Evolutionary conservation across 164 flowering plant genomes (phyloP).

Genomic region (Buxus sempervirens): DNA sequence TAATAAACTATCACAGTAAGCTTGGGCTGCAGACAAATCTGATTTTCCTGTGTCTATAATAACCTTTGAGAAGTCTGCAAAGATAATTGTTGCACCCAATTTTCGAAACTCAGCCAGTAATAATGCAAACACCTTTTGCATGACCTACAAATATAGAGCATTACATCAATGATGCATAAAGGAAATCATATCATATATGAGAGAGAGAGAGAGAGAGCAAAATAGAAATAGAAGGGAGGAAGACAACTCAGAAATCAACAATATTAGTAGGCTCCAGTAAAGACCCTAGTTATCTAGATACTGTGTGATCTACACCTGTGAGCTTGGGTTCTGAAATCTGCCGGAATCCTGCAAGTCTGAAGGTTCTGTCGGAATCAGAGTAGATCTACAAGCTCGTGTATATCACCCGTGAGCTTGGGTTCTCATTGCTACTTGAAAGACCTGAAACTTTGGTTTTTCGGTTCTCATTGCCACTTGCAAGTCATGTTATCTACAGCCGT

Average conservation of each 20-base stretch:
- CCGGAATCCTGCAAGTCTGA: too few species aligned
- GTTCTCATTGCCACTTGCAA: too few species aligned
- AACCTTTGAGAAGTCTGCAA: conserved; percentile 86
- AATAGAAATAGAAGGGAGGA: too few species aligned
- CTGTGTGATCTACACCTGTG: too few species aligned
- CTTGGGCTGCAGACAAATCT: conserved; percentile 72
- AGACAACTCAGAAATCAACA: neutral
- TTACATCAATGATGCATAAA: conserved; percentile 1
- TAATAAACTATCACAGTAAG: conserved; percentile 87
- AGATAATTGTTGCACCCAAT: conserved; percentile 79
- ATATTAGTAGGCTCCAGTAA: neutral
- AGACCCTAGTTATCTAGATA: neutral
- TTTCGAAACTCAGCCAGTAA: conserved; percentile 88
- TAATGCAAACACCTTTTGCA: conserved; percentile 92
- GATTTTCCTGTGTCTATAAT: conserved; percentile 90
- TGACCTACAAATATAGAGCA: conserved; percentile 50
- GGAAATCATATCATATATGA: conserved; percentile 1
- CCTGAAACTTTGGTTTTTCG: too few species aligned
- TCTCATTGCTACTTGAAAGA: too few species aligned
- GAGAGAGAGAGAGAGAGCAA: neutral
- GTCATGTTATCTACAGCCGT: too few species aligned
- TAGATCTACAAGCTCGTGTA: too few species aligned
- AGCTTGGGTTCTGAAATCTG: too few species aligned
- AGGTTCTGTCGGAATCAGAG: too few species aligned
- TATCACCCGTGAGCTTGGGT: too few species aligned